phyloP scores from a whole-genome alignment of 768 basidiomycete genomes.

The Pleurotus platypus region DNA sequence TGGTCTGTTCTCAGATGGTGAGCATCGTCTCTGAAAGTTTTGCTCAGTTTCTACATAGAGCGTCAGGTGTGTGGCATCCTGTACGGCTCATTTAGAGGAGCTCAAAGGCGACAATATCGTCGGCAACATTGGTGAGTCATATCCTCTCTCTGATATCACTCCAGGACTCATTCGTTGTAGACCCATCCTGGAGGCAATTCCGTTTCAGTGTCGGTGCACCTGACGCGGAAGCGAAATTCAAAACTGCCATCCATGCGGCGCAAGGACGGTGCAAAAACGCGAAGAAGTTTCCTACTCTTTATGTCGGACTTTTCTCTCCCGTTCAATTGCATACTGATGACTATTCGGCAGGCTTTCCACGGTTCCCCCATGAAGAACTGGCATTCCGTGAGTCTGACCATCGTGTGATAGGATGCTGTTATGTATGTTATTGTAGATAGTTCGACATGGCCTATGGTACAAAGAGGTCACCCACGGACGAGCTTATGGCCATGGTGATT shows the following conservation, averaged over 20 bases:
- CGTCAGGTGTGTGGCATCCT: conserved; percentile 66
- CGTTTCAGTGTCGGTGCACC: conserved; percentile 70
- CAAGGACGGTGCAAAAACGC: conserved; percentile 35
- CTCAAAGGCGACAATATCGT: conserved; percentile 53
- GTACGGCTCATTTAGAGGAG: conserved; percentile 68
- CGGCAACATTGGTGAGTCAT: conserved; percentile 43
- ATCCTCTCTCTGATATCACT: not conserved
- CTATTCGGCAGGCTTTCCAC: conserved; percentile 54
- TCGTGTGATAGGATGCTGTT: not conserved
- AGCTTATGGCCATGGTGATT: conserved; percentile 57
- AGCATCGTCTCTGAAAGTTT: conserved; percentile 3
- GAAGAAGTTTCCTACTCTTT: conserved; percentile 40
- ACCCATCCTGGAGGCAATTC: conserved; percentile 55
- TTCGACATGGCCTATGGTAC: conserved; percentile 70
- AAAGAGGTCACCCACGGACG: conserved; percentile 53
- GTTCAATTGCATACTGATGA: not conserved
- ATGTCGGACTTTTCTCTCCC: conserved; percentile 24
- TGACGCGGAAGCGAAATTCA: conserved; percentile 67
- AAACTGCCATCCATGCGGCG: conserved; percentile 38
- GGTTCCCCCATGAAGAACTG: conserved; percentile 64
- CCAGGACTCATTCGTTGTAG: conserved; percentile 22
- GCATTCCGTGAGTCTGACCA: conserved; percentile 51
- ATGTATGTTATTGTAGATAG: conserved; percentile 42
- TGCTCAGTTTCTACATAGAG: not conserved
- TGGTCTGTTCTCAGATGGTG: conserved; percentile 68